Conservation (phyloP, 2,329 filamentous ascomycete genomes). For the Akanthomyces lecanii region DNA sequence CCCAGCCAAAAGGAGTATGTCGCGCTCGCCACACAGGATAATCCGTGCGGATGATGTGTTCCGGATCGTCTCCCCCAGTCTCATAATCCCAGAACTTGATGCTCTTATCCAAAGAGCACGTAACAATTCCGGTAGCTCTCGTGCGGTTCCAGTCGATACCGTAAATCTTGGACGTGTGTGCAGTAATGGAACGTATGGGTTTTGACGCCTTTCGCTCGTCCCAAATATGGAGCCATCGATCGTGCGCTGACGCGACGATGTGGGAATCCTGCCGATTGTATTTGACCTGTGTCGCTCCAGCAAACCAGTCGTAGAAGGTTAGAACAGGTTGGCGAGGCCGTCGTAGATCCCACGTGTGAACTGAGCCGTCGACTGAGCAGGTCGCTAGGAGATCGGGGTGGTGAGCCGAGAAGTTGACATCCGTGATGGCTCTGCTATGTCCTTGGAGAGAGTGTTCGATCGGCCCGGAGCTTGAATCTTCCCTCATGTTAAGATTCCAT, state of each 20-base stretch:
- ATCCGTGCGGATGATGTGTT: constrained; percentile 73
- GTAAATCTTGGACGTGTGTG: constrained; percentile 90
- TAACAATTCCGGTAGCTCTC: constrained; percentile 66
- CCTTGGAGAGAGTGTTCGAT: constrained; percentile 87
- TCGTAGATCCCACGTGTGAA: constrained; percentile 88
- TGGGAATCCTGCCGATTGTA: constrained; percentile 87
- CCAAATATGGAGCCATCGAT: constrained; percentile 84
- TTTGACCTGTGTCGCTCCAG: constrained; percentile 91
- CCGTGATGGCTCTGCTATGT: constrained; percentile 81
- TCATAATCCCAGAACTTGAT: constrained; percentile 90
- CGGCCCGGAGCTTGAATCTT: constrained; percentile 64
- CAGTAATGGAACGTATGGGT: constrained; percentile 78
- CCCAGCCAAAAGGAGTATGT: constrained; percentile 84
- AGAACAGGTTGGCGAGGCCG: constrained; percentile 67
- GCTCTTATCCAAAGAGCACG: constrained; percentile 85
- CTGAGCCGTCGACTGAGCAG: constrained; percentile 87
- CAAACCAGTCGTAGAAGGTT: constrained; percentile 89
- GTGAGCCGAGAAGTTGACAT: constrained; percentile 93
- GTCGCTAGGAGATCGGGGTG: constrained; percentile 86
- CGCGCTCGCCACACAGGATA: constrained; percentile 90
- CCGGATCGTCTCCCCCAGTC: constrained; percentile 58
- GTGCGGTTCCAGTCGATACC: constrained; percentile 92
- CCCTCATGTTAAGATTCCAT: constrained; percentile 81
- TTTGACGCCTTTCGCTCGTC: constrained; percentile 75
- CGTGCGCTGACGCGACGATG: constrained; percentile 85